Percentiles rank a stretch among this genome's conserved stretches.
Evolutionary conservation across 208 protist genomes (phyloP).

Genomic region (Trypanosomatidae sp.): DNA sequence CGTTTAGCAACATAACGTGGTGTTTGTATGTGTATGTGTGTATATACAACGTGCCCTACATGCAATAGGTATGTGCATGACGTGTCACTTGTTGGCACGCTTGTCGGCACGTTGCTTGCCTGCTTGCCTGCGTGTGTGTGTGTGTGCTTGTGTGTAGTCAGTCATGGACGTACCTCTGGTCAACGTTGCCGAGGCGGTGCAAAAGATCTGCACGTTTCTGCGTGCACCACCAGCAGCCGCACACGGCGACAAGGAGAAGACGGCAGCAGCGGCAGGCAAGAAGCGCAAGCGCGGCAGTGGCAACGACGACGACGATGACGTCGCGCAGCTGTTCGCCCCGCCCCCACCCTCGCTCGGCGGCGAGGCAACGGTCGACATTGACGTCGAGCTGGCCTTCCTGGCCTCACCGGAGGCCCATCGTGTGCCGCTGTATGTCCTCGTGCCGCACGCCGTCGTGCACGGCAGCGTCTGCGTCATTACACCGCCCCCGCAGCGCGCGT

Average conservation of each 20-base stretch:
- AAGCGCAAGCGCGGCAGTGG: not conserved
- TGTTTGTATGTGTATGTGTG: too few relatives aligned
- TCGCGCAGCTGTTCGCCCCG: constrained; percentile 15
- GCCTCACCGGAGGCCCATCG: constrained; percentile 52
- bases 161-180: constrained; percentile 9
- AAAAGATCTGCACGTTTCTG: constrained; percentile 47
- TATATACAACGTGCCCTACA: too few relatives aligned
- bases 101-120: too few relatives aligned
- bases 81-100: too few relatives aligned
- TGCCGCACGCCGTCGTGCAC: constrained; percentile 48
- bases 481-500: constrained; percentile 51
- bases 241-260: not conserved
- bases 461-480: constrained; percentile 80
- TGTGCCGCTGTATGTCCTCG: constrained; percentile 64
- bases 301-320: constrained; percentile 9
- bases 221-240: not conserved
- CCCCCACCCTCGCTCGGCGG: too few relatives aligned
- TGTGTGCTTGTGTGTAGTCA: too few relatives aligned
- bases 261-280: not conserved
- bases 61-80: too few relatives aligned
- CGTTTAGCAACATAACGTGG: too few relatives aligned
- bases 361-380: constrained; percentile 15
- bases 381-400: constrained; percentile 67
- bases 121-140: too few relatives aligned
- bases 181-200: constrained; percentile 24